A percentile compares a stretch with the other conserved stretches of the same genome.
These are phyloP conservation scores for Heliamphora pulchella DNA, from an alignment of 179 eudicot genomes.

Conservation along the genomic window DNA sequence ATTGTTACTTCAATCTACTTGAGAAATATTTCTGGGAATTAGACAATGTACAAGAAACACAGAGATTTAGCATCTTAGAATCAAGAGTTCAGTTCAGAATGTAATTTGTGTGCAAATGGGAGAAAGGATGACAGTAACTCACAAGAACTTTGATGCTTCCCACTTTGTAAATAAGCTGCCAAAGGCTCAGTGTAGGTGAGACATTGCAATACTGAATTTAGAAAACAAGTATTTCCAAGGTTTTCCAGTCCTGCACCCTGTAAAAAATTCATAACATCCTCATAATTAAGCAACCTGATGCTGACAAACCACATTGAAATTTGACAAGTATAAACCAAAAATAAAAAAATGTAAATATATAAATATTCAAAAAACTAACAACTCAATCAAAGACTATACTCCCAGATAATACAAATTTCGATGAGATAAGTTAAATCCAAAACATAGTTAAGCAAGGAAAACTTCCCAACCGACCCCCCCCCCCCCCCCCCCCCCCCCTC, in stretches of 20 bases:
- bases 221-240: conserved; percentile 88
- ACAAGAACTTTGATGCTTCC: conserved; percentile 81
- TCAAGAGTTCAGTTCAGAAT: neutral
- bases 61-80: neutral
- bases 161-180: conserved; percentile 80
- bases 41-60: neutral
- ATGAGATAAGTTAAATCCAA: neutral
- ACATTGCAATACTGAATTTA: conserved; percentile 86
- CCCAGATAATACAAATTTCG: neutral
- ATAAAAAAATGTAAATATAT: neutral
- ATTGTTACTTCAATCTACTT: neutral
- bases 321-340: neutral
- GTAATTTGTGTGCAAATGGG: neutral
- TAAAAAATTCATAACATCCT: conserved; percentile 13
- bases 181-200: conserved; percentile 88
- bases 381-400: neutral
- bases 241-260: conserved; percentile 95
- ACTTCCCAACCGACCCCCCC: too few relatives aligned
- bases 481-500: neutral
- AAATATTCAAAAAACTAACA: neutral
- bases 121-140: conserved; percentile 28
- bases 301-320: neutral
- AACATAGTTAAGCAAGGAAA: neutral
- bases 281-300: conserved; percentile 4
- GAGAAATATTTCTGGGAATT: neutral